These are phyloP conservation scores for Emydomyces testavorans DNA, from an alignment of 2,329 filamentous ascomycete species.

Conservation along the genomic window DNA sequence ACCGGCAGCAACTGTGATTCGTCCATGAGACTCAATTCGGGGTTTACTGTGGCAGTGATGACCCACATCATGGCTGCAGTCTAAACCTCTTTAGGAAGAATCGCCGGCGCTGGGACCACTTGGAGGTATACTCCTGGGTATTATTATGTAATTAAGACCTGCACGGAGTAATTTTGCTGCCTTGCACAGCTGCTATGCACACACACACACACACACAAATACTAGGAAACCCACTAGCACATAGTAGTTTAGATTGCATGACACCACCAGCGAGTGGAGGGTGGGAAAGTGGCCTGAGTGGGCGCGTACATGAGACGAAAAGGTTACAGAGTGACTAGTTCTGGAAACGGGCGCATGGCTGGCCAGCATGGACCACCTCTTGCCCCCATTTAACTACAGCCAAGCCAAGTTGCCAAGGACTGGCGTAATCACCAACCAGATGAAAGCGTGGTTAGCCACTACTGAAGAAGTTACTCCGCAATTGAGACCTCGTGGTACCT, in stretches of 20 bases:
- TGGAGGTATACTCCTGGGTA: too few species aligned
- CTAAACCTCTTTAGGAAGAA: background rate
- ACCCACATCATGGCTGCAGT: background rate
- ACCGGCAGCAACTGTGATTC: constrained; percentile 2
- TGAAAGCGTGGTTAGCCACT: background rate
- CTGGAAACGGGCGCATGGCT: background rate
- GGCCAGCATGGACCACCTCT: background rate
- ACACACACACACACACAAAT: too few species aligned
- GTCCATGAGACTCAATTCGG: background rate
- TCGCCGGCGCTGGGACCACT: background rate
- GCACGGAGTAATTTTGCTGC: too few species aligned
- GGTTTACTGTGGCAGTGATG: too few species aligned
- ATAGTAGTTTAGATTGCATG: background rate
- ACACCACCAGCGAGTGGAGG: background rate
- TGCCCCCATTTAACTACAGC: too few species aligned
- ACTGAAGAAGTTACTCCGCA: background rate
- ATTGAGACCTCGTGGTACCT: constrained; percentile 1
- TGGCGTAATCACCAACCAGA: too few species aligned
- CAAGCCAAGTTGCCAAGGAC: too few species aligned
- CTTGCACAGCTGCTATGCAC: too few species aligned
- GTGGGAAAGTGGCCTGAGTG: background rate
- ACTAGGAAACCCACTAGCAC: too few species aligned
- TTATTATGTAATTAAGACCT: too few species aligned
- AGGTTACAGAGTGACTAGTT: background rate
- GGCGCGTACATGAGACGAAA: background rate